Percentiles rank a stretch among this genome's conserved stretches.
phyloP scores from a whole-genome alignment of 2,329 filamentous ascomycete genomes.

The Chaetomiaceae sp. region DNA sequence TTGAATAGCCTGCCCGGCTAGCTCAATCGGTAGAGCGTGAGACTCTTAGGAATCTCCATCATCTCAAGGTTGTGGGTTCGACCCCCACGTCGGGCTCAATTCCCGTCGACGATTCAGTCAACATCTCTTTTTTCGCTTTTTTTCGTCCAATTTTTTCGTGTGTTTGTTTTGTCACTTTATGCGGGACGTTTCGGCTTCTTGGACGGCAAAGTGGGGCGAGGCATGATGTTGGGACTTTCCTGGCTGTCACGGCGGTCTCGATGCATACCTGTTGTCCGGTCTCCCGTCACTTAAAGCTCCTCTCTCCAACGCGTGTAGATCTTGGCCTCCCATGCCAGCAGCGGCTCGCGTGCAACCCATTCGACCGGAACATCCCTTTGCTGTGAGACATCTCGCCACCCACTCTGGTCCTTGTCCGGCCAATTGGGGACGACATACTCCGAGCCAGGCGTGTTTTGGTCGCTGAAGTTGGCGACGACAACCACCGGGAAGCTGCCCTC shows the following conservation, averaged over 20 bases:
- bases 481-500: conserved; percentile 16
- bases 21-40: conserved; percentile 70
- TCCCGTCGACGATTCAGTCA: conserved; percentile 9
- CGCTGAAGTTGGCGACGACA: conserved; percentile 25
- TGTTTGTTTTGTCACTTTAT: too few relatives aligned
- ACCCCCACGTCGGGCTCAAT: conserved; percentile 20
- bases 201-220: too few relatives aligned
- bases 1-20: conserved; percentile 44
- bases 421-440: conserved; percentile 25
- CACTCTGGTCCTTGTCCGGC: conserved; percentile 15
- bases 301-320: conserved; percentile 24
- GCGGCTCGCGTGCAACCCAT: conserved; percentile 26
- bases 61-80: conserved; percentile 21
- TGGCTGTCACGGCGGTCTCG: too few relatives aligned
- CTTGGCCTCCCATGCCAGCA: conserved; percentile 26
- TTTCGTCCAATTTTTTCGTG: not conserved
- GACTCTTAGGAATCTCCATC: conserved; percentile 49
- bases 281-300: too few relatives aligned
- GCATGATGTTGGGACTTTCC: too few relatives aligned
- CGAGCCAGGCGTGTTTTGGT: conserved; percentile 19
- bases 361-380: conserved; percentile 20
- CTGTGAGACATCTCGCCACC: conserved; percentile 26
- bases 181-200: too few relatives aligned
- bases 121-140: not conserved
- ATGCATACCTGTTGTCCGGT: too few relatives aligned